A percentile compares a stretch with the other conserved stretches of the same genome.
phyloP scores from a whole-genome alignment of 2,329 filamentous ascomycete species.

The Cladophialophora yegresii region DNA sequence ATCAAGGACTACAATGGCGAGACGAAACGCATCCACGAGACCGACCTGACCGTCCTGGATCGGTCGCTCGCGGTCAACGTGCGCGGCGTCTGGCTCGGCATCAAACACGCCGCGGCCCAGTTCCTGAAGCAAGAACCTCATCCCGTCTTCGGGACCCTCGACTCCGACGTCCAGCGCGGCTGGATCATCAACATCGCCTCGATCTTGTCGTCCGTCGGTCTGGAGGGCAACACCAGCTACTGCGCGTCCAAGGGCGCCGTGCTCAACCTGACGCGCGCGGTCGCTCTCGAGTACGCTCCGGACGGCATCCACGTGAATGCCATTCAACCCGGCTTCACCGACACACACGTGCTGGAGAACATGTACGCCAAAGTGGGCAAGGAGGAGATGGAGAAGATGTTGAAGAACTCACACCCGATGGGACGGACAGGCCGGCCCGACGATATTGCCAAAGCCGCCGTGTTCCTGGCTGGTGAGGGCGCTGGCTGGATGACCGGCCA shows the following conservation, averaged over 20 bases:
- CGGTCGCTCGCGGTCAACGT: conserved; percentile 39
- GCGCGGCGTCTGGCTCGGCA: conserved; percentile 47
- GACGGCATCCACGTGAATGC: conserved; percentile 46
- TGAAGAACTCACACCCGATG: conserved; percentile 21
- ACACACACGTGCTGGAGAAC: conserved; percentile 58
- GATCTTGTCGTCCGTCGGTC: conserved; percentile 37
- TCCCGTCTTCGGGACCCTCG: conserved; percentile 20
- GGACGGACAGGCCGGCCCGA: conserved; percentile 30
- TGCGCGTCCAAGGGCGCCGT: conserved; percentile 35
- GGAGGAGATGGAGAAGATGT: background rate
- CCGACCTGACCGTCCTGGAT: conserved; percentile 4
- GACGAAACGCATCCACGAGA: conserved; percentile 8
- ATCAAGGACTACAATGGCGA: background rate
- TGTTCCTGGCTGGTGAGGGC: conserved; percentile 45
- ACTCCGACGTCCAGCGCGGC: conserved; percentile 39
- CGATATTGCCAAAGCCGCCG: conserved; percentile 37
- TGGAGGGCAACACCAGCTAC: conserved; percentile 30
- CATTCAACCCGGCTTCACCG: conserved; percentile 72
- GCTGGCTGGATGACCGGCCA: conserved; percentile 49
- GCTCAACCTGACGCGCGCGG: conserved; percentile 43
- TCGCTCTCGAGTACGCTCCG: conserved; percentile 41
- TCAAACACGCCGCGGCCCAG: conserved; percentile 38
- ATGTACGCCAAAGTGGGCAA: background rate
- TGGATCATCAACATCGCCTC: conserved; percentile 43
- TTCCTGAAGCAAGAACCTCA: conserved; percentile 25